Conservation (phyloP, 2,329 filamentous ascomycete genomes). For the Clonostachys chloroleuca region DNA sequence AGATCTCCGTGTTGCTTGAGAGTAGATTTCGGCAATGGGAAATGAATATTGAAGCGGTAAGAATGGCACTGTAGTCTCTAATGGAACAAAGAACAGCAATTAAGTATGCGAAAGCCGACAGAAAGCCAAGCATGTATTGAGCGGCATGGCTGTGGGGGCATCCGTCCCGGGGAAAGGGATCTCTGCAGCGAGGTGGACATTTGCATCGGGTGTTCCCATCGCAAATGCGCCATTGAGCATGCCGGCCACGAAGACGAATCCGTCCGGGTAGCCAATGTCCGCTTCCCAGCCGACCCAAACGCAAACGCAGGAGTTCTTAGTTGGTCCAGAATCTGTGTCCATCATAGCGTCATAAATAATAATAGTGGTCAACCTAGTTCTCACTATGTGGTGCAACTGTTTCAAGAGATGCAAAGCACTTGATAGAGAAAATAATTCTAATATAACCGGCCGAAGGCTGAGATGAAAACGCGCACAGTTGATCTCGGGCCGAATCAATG, state of each 20-base stretch:
- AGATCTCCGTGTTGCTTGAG: constrained; percentile 45
- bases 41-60: constrained; percentile 48
- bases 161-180: constrained; percentile 47
- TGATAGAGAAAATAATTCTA: too few relatives aligned
- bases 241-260: constrained; percentile 32
- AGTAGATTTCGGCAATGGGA: constrained; percentile 64
- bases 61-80: constrained; percentile 45
- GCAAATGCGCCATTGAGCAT: constrained; percentile 62
- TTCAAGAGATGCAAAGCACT: too few relatives aligned
- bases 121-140: constrained; percentile 43
- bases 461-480: too few relatives aligned
- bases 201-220: constrained; percentile 62
- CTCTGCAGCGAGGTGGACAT: constrained; percentile 62
- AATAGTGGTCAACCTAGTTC: constrained; percentile 37
- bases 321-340: constrained; percentile 18
- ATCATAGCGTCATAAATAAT: constrained; percentile 49
- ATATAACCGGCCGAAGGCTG: too few relatives aligned
- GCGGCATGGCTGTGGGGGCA: constrained; percentile 47
- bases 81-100: constrained; percentile 54
- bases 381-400: too few relatives aligned
- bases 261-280: constrained; percentile 30
- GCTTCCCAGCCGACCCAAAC: constrained; percentile 34
- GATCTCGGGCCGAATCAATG: too few relatives aligned
- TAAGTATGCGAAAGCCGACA: constrained; percentile 46
- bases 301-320: constrained; percentile 29